Base-by-base conservation (phyloP, 2,329 filamentous ascomycete species). In the Sporothrix protearum region DNA sequence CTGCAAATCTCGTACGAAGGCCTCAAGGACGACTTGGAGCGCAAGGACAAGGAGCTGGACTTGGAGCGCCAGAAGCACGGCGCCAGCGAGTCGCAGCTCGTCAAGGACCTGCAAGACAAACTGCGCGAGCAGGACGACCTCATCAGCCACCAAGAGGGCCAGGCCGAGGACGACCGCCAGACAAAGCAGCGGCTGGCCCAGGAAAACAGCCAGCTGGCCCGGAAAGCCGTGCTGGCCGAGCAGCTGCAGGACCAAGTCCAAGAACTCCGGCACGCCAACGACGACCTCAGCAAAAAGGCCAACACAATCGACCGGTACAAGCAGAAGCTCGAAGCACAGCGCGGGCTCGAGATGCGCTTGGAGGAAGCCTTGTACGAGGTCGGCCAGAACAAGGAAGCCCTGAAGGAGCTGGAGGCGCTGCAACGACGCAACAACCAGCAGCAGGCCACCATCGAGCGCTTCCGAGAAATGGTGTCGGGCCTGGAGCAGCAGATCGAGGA, bases 131-230 rank as follows among this genome's bases (percentile, higher is more conserved):
- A 91, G 76, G 89, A 92, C 78, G 85, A 90, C 72, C 83, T 93
- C 67, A 94, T 94, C 77, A 88, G 89, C 51, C 86, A 84, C 30
- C 87, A 93, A 75, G 92, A 94, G 78, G 85, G 86, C 25, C 87
- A 92, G 75, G 80, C 90, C 12, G 87, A 91, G 71, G 83, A 85
- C 42, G 80, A 85, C 73, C 80, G 81, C 22, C 78, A 81, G 19
- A 78, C 81, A 78, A 86, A 82, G 75, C 81, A 82, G 57, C 81
- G 79, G 33, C 77, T 87, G 42, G 79, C 81, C 69, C 82, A 81
- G 73, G 86, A 89, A 74, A 83, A 88, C 47, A 79, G 81, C 68
- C 79, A 80, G 53, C 79, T 88, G 39, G 82, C 81, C 68, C 80
- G 79, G 71, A 84, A 80, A 77, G 83, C 84, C 45, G 81, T 84